Base-by-base conservation (phyloP, 768 basidiomycete genomes). In the Russula sp. region DNA sequence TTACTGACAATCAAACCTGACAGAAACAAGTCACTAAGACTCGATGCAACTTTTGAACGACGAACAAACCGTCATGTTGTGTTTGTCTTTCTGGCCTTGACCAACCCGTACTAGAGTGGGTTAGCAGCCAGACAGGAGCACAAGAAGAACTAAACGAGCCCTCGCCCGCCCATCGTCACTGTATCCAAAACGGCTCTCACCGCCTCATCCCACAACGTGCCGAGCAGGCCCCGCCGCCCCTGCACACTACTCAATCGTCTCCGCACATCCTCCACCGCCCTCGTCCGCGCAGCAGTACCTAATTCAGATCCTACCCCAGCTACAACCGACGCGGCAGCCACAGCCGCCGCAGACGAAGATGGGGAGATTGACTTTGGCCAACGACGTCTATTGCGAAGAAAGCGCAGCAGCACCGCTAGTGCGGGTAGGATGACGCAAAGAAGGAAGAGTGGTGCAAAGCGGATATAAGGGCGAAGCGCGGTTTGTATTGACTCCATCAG, bases 131-230 rank as follows among this genome's bases (percentile, higher is more conserved):
- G 51, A 38, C 3, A 20, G 40, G 13, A 2, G 24, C 26, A 24
- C 36, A 18, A 24, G n/a, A 26, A 24, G 32, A 26, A 22, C 56
- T 42, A 69, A 6, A 69, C 66, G 26, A 69, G 63, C 18, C 68
- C 68, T n/a, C 68, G 52, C 8, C 68, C 68, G 9, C 68, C 68
- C 68, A 69, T 69, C 26, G 52, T 32, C 4, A 67, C 60, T 2
- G 68, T 69, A 56, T 67, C 66, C 56, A 60, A 53, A 1, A 69
- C 14, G 1, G 68, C 68, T 22, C 66, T 52, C 28, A 64, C 63
- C 26, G 60, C 26, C 44, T 69, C 68, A 26, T 64, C 56, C 66
- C 68, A 69, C 24, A 69, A 30, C 0, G 48, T 34, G 20, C 60
- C 16, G 48, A 63, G 20, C 24, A 69, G 9, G 1, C 65, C 65